phyloP scores from a whole-genome alignment of 176 grass and related monocot species.

The Musa acuminata region DNA sequence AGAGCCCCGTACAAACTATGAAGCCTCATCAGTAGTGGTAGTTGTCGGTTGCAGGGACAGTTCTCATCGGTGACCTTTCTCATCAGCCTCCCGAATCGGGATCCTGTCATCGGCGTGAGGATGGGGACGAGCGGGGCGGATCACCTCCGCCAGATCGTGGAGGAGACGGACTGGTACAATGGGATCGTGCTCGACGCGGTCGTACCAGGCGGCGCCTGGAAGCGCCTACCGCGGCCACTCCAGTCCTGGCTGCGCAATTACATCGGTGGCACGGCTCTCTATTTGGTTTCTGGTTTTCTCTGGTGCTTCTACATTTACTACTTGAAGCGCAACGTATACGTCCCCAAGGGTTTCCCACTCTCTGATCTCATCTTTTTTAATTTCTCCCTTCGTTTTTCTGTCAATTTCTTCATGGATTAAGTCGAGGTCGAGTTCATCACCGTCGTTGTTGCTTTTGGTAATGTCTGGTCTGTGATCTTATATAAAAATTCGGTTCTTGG shows the following conservation, averaged over 20 bases:
- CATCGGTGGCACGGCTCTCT: conserved; percentile 52
- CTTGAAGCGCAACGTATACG: conserved; percentile 82
- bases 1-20: background rate
- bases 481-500: background rate
- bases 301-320: conserved; percentile 96
- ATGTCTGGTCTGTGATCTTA: background rate
- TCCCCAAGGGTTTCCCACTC: conserved; percentile 63
- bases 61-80: background rate
- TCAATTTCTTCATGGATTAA: no score
- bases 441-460: background rate
- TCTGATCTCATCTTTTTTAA: background rate
- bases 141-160: conserved; percentile 45
- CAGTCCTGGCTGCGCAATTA: conserved; percentile 96
- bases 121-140: conserved; percentile 37
- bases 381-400: background rate
- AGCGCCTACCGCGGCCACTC: conserved; percentile 50
- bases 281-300: conserved; percentile 70
- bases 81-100: background rate
- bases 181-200: conserved; percentile 54
- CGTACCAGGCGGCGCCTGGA: conserved; percentile 51
- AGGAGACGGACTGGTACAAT: conserved; percentile 85
- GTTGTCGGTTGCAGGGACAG: background rate
- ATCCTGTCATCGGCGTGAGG: background rate
- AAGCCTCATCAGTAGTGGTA: background rate
- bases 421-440: background rate